phyloP scores from a whole-genome alignment of 768 basidiomycete genomes.

The Cantharellus anzutake region DNA sequence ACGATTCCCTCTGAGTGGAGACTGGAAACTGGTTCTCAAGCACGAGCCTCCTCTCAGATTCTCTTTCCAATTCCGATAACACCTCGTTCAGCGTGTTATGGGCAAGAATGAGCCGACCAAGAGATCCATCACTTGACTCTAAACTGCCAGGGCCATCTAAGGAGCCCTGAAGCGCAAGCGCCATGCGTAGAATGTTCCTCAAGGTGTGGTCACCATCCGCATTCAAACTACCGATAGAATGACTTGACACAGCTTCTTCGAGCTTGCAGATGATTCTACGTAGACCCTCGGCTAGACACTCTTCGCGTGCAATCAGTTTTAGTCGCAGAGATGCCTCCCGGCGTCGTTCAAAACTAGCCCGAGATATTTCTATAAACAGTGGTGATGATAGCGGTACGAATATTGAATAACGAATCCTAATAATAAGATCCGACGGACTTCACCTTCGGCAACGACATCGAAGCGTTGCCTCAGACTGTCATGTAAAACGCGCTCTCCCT shows the following conservation, averaged over 20 bases:
- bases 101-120: constrained; percentile 33
- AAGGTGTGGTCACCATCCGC: neutral
- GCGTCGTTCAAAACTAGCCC: constrained; percentile 53
- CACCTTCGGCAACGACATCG: constrained; percentile 11
- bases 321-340: constrained; percentile 51
- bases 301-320: constrained; percentile 43
- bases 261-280: constrained; percentile 36
- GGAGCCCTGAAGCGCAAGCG: neutral
- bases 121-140: constrained; percentile 19
- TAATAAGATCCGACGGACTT: neutral
- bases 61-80: constrained; percentile 36
- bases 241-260: constrained; percentile 18
- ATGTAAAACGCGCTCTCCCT: constrained; percentile 11
- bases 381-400: constrained; percentile 48
- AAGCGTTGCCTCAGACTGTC: constrained; percentile 15
- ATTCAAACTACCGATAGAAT: neutral
- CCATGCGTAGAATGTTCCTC: neutral
- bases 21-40: constrained; percentile 18
- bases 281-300: constrained; percentile 33
- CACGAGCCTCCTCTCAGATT: constrained; percentile 31
- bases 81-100: constrained; percentile 32
- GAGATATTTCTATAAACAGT: constrained; percentile 46
- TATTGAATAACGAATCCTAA: constrained; percentile 11
- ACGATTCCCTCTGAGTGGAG: neutral
- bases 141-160: neutral